These are phyloP conservation scores for Diatrype stigma DNA, from an alignment of 2,329 filamentous ascomycete species.

Conservation along the genomic window DNA sequence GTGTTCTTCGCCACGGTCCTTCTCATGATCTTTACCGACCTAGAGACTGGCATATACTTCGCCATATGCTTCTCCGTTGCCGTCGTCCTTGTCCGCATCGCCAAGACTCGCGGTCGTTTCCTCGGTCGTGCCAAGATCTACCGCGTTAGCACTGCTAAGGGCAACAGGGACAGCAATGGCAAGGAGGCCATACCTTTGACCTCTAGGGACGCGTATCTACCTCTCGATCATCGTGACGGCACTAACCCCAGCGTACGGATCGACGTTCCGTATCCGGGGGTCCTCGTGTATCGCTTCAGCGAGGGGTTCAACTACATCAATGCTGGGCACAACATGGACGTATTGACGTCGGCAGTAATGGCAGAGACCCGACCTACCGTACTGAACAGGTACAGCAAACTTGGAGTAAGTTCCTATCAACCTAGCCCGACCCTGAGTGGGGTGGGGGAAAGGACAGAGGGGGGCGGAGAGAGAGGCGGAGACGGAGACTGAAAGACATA, in stretches of 20 bases:
- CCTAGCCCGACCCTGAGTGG: conserved; percentile 5
- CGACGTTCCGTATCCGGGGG: conserved; percentile 46
- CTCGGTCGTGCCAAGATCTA: conserved; percentile 72
- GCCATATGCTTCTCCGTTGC: conserved; percentile 68
- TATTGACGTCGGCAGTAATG: conserved; percentile 43
- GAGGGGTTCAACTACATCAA: conserved; percentile 56
- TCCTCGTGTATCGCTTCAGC: conserved; percentile 52
- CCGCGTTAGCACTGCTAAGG: conserved; percentile 46
- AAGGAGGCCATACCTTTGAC: conserved; percentile 11
- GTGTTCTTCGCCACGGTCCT: conserved; percentile 85
- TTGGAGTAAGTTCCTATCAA: conserved; percentile 35
- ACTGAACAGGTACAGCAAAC: conserved; percentile 38
- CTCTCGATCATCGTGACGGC: conserved; percentile 46
- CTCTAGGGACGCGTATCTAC: conserved; percentile 40
- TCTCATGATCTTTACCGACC: conserved; percentile 74
- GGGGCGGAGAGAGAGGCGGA: no score
- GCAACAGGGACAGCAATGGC: background rate
- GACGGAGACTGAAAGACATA: no score
- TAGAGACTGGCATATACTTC: conserved; percentile 83
- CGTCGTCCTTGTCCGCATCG: conserved; percentile 70
- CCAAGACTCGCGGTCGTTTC: conserved; percentile 75
- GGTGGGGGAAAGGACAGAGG: no score
- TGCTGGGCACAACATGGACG: conserved; percentile 46
- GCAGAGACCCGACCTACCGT: conserved; percentile 42
- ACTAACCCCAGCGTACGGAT: conserved; percentile 45